Conservation (phyloP, 2,329 filamentous ascomycete species). For the Penicillium sp. region DNA sequence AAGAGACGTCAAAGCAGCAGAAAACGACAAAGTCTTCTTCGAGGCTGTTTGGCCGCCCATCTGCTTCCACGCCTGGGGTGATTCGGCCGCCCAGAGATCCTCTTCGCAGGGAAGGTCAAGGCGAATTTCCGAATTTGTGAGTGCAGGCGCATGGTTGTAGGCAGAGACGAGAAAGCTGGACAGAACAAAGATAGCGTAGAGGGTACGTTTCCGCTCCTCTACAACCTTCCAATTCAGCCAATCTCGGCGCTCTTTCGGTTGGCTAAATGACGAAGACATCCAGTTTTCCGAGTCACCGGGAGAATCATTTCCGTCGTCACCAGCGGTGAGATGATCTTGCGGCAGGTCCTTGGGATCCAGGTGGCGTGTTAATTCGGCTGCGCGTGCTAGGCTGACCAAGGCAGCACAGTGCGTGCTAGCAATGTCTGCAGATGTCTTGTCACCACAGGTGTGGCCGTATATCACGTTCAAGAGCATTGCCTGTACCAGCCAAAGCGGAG, state of each 20-base stretch:
- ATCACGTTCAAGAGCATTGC: constrained; percentile 96
- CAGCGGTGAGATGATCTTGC: constrained; percentile 45
- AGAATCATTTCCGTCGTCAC: constrained; percentile 54
- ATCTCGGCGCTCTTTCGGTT: constrained; percentile 49
- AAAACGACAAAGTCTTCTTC: constrained; percentile 73
- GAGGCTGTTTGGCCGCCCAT: constrained; percentile 72
- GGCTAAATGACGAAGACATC: constrained; percentile 35
- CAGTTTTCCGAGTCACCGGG: constrained; percentile 43
- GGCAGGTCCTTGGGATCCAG: constrained; percentile 39
- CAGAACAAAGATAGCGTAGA: constrained; percentile 86
- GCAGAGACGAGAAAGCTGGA: constrained; percentile 88
- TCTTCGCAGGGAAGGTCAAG: constrained; percentile 91
- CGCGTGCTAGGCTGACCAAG: constrained; percentile 83
- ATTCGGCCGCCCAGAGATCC: constrained; percentile 82
- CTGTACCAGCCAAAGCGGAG: constrained; percentile 92
- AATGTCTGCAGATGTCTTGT: constrained; percentile 86
- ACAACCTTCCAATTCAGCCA: constrained; percentile 87
- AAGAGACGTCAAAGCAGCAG: constrained; percentile 74
- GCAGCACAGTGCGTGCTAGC: constrained; percentile 89
- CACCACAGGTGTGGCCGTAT: constrained; percentile 91
- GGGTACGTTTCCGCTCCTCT: constrained; percentile 89
- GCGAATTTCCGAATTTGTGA: constrained; percentile 91
- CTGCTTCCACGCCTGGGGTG: constrained; percentile 73
- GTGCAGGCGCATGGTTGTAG: constrained; percentile 85
- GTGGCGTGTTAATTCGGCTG: constrained; percentile 68